Conservation (phyloP, 148 eudicot genomes). For the Rhododendron henanense region DNA sequence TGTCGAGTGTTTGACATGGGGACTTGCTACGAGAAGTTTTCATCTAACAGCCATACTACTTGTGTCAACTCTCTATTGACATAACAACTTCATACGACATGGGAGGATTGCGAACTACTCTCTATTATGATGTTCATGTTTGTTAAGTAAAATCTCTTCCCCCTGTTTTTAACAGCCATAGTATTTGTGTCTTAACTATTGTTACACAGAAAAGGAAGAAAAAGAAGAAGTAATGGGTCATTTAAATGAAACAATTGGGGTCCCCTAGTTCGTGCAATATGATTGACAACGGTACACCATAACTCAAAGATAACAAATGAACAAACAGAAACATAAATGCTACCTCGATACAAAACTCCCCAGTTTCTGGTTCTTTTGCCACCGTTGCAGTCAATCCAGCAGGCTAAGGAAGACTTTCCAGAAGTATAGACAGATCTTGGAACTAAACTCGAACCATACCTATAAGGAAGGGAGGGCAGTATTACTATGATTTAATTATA, state of each 20-base stretch:
- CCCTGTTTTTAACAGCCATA: neutral
- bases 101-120: neutral
- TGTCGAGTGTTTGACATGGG: neutral
- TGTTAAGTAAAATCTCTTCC: conserved; percentile 4
- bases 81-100: too few species aligned
- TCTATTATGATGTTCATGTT: neutral
- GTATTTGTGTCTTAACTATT: neutral
- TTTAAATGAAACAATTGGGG: neutral
- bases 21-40: neutral
- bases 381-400: conserved; percentile 99
- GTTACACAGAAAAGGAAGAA: neutral
- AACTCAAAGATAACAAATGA: neutral
- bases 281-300: neutral
- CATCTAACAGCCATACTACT: neutral
- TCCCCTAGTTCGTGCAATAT: neutral
- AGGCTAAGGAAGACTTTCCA: conserved; percentile 91
- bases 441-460: conserved; percentile 81
- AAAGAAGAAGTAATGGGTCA: neutral
- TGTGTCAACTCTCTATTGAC: too few species aligned
- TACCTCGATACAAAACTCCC: conserved; percentile 99
- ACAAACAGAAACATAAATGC: neutral
- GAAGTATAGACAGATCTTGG: conserved; percentile 96
- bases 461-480: conserved; percentile 19
- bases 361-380: conserved; percentile 99
- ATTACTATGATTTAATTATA: neutral